Evolutionary conservation across 2,329 filamentous ascomycete genomes (phyloP).

Genomic region (Alternaria sp.): DNA sequence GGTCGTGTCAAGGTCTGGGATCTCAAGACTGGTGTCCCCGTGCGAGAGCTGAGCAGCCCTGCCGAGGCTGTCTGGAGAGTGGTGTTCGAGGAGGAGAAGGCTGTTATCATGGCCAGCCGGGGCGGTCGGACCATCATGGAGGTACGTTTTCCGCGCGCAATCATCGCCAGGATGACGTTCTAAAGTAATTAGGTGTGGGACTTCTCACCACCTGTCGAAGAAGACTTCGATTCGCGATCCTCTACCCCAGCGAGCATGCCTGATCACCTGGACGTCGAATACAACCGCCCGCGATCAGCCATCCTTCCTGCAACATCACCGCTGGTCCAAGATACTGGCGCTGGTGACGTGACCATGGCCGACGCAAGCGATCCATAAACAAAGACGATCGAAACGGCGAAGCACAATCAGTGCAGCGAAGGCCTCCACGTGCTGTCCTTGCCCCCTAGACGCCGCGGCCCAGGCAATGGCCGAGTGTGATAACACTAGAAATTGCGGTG

Average conservation of each 20-base stretch:
- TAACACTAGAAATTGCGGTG: neutral
- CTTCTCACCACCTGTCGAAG: conserved; percentile 80
- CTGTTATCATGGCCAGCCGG: conserved; percentile 90
- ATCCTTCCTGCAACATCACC: conserved; percentile 38
- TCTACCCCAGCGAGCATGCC: conserved; percentile 56
- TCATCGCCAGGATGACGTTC: conserved; percentile 12
- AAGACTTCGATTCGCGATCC: conserved; percentile 50
- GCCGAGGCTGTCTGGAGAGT: conserved; percentile 97
- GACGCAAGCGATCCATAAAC: conserved; percentile 35
- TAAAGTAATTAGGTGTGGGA: conserved; percentile 79
- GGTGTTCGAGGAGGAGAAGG: conserved; percentile 98
- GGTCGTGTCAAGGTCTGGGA: conserved; percentile 99
- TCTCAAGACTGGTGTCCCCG: conserved; percentile 85
- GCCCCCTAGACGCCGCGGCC: neutral
- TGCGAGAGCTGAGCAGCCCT: conserved; percentile 88
- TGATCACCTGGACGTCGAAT: conserved; percentile 48
- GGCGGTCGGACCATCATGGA: conserved; percentile 94
- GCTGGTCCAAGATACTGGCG: conserved; percentile 33
- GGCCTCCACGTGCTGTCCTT: neutral
- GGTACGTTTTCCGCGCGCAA: conserved; percentile 63
- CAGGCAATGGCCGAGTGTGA: neutral
- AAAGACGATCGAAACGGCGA: neutral
- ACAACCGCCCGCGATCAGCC: conserved; percentile 45
- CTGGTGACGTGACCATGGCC: conserved; percentile 45
- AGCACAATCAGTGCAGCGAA: conserved; percentile 8